Base-by-base conservation (phyloP, 345 rosid genomes). In the Reutealis trisperma region DNA sequence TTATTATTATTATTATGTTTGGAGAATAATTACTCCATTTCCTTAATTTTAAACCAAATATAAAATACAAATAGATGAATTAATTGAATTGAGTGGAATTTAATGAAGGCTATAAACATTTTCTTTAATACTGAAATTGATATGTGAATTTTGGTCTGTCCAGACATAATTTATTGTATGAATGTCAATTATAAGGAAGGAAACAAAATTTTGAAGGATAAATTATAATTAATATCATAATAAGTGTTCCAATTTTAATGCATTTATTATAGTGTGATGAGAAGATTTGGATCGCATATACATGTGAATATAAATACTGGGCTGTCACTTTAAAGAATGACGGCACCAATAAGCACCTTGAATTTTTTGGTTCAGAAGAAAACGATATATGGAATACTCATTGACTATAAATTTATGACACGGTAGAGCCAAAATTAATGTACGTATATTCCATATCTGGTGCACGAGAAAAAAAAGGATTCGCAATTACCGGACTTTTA, bases 211-310 rank as follows among this genome's bases (percentile, higher is more conserved):
- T 52, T 70, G 74, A 47, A 25, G 57, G n/a, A 41, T 66, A 66
- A 37, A 69, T 9, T 44, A 24, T 25, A 55, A 49, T 49, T 5
- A 83, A 32, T 70, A 78, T 37, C 41, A 37, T 73, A 32, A 41
- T 49, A 25, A 47, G 61, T 77, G 27, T 80, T 73, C 32, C 73
- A 63, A 75, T 75, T 75, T 63, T 62, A 62, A 67, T 52, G 83
- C 88, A 86, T 86, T 86, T 83, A 83, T 73, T 77, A 76, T 34
- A 21, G 30, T 30, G 41, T 63, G 1, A 27, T 27, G 30, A 27
- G 30, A 27, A 27, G 41, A 37, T 37, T 6, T 37, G 41, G 6
- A 37, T 37, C 41, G 6, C 5, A 37, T 37, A 11, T 64, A 51
- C 66, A 42, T 21, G 42, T 44, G 59, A 42, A 21, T 68, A 61